Base-by-base conservation (phyloP, 2,329 filamentous ascomycete genomes). In the Biscogniauxia mediterranea region DNA sequence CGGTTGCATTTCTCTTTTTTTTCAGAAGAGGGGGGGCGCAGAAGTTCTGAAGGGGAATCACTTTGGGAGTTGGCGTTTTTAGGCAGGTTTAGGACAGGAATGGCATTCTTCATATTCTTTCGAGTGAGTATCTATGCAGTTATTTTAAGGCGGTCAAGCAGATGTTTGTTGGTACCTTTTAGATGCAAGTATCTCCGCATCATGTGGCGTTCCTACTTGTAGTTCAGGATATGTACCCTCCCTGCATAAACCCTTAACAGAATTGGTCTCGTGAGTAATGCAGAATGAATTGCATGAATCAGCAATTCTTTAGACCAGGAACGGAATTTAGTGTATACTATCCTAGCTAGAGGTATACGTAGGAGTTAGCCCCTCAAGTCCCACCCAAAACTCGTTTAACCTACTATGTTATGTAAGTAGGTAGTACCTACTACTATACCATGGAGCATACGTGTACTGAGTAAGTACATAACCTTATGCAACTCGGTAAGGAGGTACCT, bases 11-110 rank as follows among this genome's bases (percentile, higher is more conserved):
- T 52, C 38, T 46, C 38, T 46, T 46, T 6, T 46, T 46, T 6
- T n/a, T n/a, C n/a, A n/a, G n/a, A n/a, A 46, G 15, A 32, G 17
- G 38, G 17, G 13, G 38, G 13, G 7, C 2, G 38, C 15, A n/a
- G 9, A 52, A 5, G 50, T 13, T 52, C 19, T 52, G 19, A 52
- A 52, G 50, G 19, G 50, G 11, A 11, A 1, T 52, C 9, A 52
- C 7, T 52, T 21, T 46, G 26, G 53, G 57, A 57, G 60, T 61
- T 59, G 60, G 64, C 62, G 62, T 64, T 64, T n/a, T 13, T 46
- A 32, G 62, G 62, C 57, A 55, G 60, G 55, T 56, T 32, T 49
- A 56, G 60, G 61, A 38, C 32, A 50, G 49, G 53, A 52, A 58
- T 62, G 56, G 26, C 58, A 20, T 25, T 2, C 9, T 52, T 21